Conservation (phyloP, 208 protist species). For the Leishmania guyanensis region DNA sequence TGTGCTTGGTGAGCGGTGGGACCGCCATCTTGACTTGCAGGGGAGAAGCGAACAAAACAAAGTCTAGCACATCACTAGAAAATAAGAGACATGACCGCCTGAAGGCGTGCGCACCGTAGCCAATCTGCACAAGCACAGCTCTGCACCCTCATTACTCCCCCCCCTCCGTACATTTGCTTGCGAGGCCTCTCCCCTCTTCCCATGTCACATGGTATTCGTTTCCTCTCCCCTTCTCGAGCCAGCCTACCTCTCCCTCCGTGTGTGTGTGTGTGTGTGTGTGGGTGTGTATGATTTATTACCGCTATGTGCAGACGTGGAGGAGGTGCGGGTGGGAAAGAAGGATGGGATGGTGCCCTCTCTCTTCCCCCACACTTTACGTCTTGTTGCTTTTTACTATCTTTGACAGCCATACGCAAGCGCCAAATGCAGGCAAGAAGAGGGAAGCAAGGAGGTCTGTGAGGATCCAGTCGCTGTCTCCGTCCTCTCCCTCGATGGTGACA, state of each 20-base stretch:
- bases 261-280: neutral
- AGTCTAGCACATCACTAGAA: neutral
- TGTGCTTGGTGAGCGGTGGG: neutral
- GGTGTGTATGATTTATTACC: neutral
- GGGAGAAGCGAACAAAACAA: neutral
- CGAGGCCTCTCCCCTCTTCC: neutral
- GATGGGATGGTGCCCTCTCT: neutral
- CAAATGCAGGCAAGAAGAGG: neutral
- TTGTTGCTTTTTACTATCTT: neutral
- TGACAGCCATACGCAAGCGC: neutral
- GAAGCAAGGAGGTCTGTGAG: neutral
- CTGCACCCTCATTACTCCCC: neutral
- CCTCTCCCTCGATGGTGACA: neutral
- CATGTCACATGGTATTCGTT: no score
- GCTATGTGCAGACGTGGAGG: neutral
- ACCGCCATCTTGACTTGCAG: neutral
- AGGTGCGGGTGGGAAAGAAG: neutral
- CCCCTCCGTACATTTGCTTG: neutral
- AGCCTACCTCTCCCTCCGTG: neutral
- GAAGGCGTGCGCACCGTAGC: neutral
- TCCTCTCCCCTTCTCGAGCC: neutral
- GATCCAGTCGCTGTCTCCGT: neutral
- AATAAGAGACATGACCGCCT: neutral
- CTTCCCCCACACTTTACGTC: neutral
- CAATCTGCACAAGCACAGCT: neutral